Evolutionary conservation across 352 stramenopile species (phyloP), one percentile per base, ranked within the genome.

Genomic region (Phytophthora gonapodyides): DNA sequence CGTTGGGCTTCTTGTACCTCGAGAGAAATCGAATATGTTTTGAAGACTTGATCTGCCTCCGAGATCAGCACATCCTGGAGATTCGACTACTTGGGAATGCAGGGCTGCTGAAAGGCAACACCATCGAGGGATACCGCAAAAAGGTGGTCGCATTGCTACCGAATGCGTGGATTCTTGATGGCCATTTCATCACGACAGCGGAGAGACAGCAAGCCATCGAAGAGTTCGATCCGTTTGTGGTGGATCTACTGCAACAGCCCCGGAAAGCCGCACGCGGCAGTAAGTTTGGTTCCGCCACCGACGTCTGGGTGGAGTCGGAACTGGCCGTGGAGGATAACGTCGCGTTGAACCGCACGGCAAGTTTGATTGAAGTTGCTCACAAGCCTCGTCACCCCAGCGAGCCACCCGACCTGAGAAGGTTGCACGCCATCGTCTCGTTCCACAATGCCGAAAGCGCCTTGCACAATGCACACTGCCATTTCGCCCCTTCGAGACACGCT

Each of bases 141-240:
- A 81, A 81, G 44, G 44, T 78, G 8, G 65, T 73, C 3, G 80
- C 82, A 1, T 17, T 89, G 7, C 57, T 91, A 35, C 75, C 80
- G 24, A 87, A 84, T 44, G 60, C 73, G 3, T 89, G 80, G 82
- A 70, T 76, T 4, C 47, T 91, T 2, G 78, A 89, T 45, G 70
- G 78, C 7, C 80, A 89, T 38, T 91, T 73, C 61, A 63, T 91
- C 41, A 65, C 76, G 9, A 58, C 64, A 10, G 7, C 17, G 17
- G 80, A 89, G 41, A 76, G 82, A 10, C 48, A 68, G 13, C 37
- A 69, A 31, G 69, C 80, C 5, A 52, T 81, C 1, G 76, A 88
- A 3, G 46, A 70, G 15, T 76, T 63, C 36, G 76, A 84, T 27
- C 30, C 19, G 3, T 85, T 83, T 54, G 69, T 76, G 4, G 36